phyloP scores from a whole-genome alignment of 2,329 filamentous ascomycete species.

The Fusarium liriodendri region DNA sequence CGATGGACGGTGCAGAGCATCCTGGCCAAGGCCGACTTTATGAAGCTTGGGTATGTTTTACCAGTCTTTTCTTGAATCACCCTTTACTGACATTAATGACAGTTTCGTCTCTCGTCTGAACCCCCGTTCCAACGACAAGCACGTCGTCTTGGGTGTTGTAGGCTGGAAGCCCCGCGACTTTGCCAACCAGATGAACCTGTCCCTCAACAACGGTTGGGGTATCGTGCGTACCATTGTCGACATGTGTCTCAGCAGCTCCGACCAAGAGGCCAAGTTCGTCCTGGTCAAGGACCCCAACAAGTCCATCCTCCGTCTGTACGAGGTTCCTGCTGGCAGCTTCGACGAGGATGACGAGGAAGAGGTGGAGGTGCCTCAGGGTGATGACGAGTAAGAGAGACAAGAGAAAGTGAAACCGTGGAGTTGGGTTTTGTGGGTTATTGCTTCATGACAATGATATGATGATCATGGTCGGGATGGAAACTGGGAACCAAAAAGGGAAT shows the following conservation, averaged over 20 bases:
- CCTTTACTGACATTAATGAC: conserved; percentile 30
- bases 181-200: conserved; percentile 97
- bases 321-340: conserved; percentile 87
- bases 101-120: conserved; percentile 96
- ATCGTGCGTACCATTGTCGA: conserved; percentile 98
- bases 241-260: conserved; percentile 83
- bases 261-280: conserved; percentile 85
- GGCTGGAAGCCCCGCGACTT: conserved; percentile 99
- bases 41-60: conserved; percentile 89
- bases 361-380: conserved; percentile 55
- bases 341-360: conserved; percentile 86
- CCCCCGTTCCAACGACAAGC: conserved; percentile 91
- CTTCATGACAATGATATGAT: conserved; percentile 16
- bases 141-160: conserved; percentile 94
- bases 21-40: conserved; percentile 94
- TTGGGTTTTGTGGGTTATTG: conserved; percentile 12
- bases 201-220: conserved; percentile 97
- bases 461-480: conserved; percentile 7
- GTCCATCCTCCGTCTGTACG: conserved; percentile 91
- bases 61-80: not conserved
- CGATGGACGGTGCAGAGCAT: conserved; percentile 98
- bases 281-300: conserved; percentile 95
- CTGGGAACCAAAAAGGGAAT: conserved; percentile 23
- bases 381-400: conserved; percentile 28
- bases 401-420: not conserved